A percentile compares a stretch with the other conserved stretches of the same genome.
Conservation (phyloP, 2,329 filamentous ascomycete species). For the Aspergillus sp. region DNA sequence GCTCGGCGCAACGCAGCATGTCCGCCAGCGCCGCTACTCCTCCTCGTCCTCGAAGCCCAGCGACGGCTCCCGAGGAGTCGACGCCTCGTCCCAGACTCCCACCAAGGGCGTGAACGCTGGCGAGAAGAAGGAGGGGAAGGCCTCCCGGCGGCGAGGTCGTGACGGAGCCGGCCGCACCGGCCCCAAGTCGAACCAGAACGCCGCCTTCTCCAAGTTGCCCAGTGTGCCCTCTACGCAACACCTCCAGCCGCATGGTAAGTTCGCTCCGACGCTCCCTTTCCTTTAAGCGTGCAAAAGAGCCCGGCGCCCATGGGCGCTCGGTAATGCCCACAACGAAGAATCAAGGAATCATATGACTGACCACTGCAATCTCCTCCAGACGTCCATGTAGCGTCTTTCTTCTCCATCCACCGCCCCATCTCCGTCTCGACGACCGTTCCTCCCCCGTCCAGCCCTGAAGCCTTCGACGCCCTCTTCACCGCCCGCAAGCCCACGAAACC, state of each 20-base stretch:
- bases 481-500: conserved; percentile 47
- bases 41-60: conserved; percentile 50
- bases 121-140: conserved; percentile 35
- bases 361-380: conserved; percentile 54
- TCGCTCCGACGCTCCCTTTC: neutral
- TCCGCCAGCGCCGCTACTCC: conserved; percentile 47
- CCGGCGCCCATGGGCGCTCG: neutral
- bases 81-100: conserved; percentile 38
- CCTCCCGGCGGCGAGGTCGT: conserved; percentile 35
- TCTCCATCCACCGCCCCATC: conserved; percentile 92
- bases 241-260: conserved; percentile 47
- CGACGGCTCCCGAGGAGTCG: conserved; percentile 42
- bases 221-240: conserved; percentile 50
- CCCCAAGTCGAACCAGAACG: conserved; percentile 36
- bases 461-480: conserved; percentile 83
- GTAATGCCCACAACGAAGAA: no score
- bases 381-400: conserved; percentile 85
- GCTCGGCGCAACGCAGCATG: conserved; percentile 30
- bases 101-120: conserved; percentile 37
- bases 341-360: neutral
- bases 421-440: conserved; percentile 82
- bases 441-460: conserved; percentile 65
- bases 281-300: neutral
- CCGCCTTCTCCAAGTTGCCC: conserved; percentile 43
- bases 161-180: conserved; percentile 31